phyloP scores from a whole-genome alignment of 2,329 filamentous ascomycete genomes.

The Alternaria consortialis region DNA sequence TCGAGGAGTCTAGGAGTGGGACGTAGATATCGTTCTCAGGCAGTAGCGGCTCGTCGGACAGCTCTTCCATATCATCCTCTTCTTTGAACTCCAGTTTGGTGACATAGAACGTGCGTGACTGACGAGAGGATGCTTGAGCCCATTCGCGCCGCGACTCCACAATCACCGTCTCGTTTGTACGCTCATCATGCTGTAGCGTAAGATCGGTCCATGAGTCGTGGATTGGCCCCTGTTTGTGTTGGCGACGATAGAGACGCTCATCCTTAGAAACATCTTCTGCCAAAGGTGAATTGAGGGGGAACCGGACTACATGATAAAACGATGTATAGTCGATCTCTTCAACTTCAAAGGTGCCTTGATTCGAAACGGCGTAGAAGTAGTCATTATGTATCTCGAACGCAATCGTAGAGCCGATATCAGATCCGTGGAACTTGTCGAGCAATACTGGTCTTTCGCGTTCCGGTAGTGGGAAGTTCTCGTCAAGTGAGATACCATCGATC shows the following conservation, averaged over 20 bases:
- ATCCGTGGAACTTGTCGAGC: constrained; percentile 68
- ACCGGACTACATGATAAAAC: constrained; percentile 73
- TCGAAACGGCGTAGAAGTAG: constrained; percentile 75
- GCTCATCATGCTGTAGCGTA: constrained; percentile 68
- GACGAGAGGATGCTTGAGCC: constrained; percentile 63
- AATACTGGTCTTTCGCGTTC: constrained; percentile 56
- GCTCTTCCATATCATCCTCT: constrained; percentile 2
- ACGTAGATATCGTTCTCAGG: constrained; percentile 43
- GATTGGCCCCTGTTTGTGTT: constrained; percentile 74
- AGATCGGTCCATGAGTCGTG: constrained; percentile 79
- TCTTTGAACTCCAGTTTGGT: constrained; percentile 59
- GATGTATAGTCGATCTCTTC: constrained; percentile 73
- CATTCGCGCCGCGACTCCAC: constrained; percentile 76
- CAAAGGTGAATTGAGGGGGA: constrained; percentile 63
- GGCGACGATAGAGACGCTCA: constrained; percentile 68
- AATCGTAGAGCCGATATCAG: constrained; percentile 72
- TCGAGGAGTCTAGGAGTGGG: constrained; percentile 37
- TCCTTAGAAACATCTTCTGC: constrained; percentile 55
- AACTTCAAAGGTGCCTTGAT: constrained; percentile 67
- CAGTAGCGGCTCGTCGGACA: constrained; percentile 18
- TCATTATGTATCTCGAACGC: constrained; percentile 74
- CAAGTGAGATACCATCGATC: constrained; percentile 58
- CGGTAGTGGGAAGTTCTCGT: constrained; percentile 55
- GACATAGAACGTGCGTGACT: constrained; percentile 72
- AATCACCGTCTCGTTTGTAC: constrained; percentile 66